phyloP scores from a whole-genome alignment of 768 basidiomycete genomes.

The Baorangia bicolor region DNA sequence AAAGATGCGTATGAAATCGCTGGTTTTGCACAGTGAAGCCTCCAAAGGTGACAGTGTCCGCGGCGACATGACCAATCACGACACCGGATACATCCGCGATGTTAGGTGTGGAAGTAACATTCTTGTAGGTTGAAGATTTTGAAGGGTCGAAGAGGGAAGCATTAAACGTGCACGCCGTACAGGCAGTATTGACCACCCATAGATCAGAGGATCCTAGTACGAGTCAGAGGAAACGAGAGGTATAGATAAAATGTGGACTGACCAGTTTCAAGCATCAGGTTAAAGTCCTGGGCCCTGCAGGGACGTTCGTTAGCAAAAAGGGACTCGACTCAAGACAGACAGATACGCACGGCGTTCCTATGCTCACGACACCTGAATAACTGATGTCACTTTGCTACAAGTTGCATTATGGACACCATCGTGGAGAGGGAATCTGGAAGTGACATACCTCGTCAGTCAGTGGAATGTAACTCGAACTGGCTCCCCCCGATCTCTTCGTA shows the following conservation, averaged over 20 bases:
- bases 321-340: not conserved
- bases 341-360: constrained; percentile 61
- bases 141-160: constrained; percentile 45
- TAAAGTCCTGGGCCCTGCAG: constrained; percentile 61
- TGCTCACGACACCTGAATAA: constrained; percentile 51
- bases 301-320: not conserved
- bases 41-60: constrained; percentile 65
- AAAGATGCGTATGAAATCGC: constrained; percentile 43
- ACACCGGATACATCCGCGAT: constrained; percentile 76
- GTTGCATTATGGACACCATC: not conserved
- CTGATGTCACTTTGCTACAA: constrained; percentile 49
- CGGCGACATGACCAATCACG: constrained; percentile 51
- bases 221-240: not conserved
- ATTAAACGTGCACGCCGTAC: constrained; percentile 37
- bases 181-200: constrained; percentile 67
- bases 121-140: constrained; percentile 39
- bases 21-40: constrained; percentile 57
- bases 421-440: not conserved
- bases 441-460: constrained; percentile 45
- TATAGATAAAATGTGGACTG: not conserved
- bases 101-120: constrained; percentile 35
- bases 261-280: constrained; percentile 85
- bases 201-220: constrained; percentile 60
- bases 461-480: constrained; percentile 13
- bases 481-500: constrained; percentile 31